phyloP scores from a whole-genome alignment of 352 stramenopile genomes.

The Thraustochytrium sp. region DNA sequence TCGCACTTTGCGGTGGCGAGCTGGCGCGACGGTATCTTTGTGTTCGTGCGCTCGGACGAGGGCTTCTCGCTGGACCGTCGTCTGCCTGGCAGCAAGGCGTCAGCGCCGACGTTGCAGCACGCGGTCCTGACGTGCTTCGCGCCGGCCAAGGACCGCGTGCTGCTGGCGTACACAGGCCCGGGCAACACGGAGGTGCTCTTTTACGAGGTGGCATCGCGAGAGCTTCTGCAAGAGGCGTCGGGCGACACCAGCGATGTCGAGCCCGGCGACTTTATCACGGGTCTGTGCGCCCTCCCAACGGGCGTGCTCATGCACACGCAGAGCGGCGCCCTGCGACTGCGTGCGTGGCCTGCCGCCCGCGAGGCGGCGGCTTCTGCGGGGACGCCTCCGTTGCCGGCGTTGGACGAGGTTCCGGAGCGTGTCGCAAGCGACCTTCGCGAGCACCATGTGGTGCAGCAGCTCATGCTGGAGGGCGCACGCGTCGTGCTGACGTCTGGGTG shows the following conservation, averaged over 20 bases:
- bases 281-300: background rate
- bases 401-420: background rate
- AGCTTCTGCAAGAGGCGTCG: background rate
- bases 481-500: background rate
- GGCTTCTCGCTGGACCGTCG: background rate
- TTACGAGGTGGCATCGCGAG: background rate
- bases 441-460: background rate
- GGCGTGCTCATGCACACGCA: background rate
- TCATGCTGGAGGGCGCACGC: background rate
- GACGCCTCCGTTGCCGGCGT: background rate
- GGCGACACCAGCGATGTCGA: background rate
- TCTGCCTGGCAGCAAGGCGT: background rate
- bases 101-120: background rate
- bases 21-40: background rate
- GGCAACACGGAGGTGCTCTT: background rate
- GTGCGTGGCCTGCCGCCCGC: background rate
- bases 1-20: slow-evolving; percentile 7
- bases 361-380: no score
- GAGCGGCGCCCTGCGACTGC: background rate
- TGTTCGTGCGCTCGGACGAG: background rate
- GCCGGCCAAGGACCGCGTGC: background rate
- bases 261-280: no score
- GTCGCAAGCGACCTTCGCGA: background rate
- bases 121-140: background rate
- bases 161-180: background rate